Percentiles rank a stretch among this genome's conserved stretches.
phyloP scores from a whole-genome alignment of 2,329 filamentous ascomycete species.

The Tolypocladium ophioglossoides region DNA sequence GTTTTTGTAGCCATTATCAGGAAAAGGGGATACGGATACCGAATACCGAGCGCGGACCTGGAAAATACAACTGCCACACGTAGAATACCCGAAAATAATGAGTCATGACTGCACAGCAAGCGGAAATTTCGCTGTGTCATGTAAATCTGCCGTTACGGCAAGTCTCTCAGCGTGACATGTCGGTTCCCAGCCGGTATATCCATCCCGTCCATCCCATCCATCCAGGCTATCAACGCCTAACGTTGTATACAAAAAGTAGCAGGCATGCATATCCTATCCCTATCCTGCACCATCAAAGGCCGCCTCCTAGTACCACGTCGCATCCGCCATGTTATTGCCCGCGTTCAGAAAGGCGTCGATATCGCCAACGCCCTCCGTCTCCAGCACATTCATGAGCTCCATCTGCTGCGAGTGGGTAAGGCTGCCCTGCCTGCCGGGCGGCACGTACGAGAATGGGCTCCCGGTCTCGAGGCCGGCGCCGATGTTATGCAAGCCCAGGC shows the following conservation, averaged over 20 bases:
- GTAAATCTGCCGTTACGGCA: neutral
- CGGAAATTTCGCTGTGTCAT: neutral
- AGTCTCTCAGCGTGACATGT: neutral
- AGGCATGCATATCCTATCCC: neutral
- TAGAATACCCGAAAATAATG: neutral
- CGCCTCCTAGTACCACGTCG: constrained; percentile 20
- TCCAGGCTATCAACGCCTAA: neutral
- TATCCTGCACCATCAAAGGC: neutral
- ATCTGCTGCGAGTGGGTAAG: constrained; percentile 72
- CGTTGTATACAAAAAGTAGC: neutral
- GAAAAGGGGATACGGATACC: neutral
- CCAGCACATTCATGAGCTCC: constrained; percentile 72
- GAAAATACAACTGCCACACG: neutral
- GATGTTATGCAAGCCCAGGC: constrained; percentile 22
- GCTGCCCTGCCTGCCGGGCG: constrained; percentile 49
- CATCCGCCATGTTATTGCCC: constrained; percentile 15
- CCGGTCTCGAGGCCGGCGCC: constrained; percentile 12
- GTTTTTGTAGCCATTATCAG: neutral
- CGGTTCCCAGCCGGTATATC: neutral
- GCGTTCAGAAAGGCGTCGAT: constrained; percentile 49
- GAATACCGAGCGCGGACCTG: neutral
- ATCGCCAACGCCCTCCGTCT: constrained; percentile 54
- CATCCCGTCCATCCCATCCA: neutral
- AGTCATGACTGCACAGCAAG: neutral
- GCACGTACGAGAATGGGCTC: constrained; percentile 18